Evolutionary conservation across 2,329 filamentous ascomycete genomes (phyloP), one percentile per base, ranked within the genome.

Genomic region (Elsinoe australis): DNA sequence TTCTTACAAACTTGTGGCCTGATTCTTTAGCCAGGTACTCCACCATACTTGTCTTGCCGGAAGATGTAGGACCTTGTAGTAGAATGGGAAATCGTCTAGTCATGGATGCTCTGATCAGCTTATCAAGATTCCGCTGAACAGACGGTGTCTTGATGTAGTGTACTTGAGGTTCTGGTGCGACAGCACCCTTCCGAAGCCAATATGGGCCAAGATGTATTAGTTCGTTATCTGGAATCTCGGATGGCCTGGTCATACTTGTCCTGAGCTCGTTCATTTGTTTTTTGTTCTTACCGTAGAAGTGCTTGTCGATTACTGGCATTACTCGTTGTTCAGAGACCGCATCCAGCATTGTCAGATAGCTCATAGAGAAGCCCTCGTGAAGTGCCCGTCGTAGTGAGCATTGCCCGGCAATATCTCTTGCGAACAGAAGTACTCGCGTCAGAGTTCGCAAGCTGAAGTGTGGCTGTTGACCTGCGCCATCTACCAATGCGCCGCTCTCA

Each of bases 31-130:
- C 90, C 29, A 99, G 75, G 62, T 95, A 95, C 66, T 96, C 90
- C 33, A 98, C 94, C 92, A 99, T 98, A 66, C 90, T 96, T 0
- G 92, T 99, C 67, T 99, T 99, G 54, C 92, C 92, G 9, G 90
- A 86, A 4, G 94, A 98, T 0, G 92, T 99, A 9, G 94, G 92
- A 3, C 92, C 92, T 65, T 99, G 92, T 15, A 99, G 85, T 7
- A 99, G 74, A 41, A 99, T 87, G 0, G 92, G 94, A 63, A 95
- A 98, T 41, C 85, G 80, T 28, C 88, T 74, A 3, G 90, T 98
- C 0, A 90, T 96, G 12, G 88, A 88, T 2, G 92, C 94, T 59
- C 94, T 79, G 8, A 96, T 90, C 21, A 99, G 70, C 58, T 98
- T 98, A 56, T 95, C 79, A 55, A 99, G 74, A 55, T 99, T 99